Evolutionary conservation across 139 green algal genomes (phyloP).

Genomic region (Chlorella sp.): DNA sequence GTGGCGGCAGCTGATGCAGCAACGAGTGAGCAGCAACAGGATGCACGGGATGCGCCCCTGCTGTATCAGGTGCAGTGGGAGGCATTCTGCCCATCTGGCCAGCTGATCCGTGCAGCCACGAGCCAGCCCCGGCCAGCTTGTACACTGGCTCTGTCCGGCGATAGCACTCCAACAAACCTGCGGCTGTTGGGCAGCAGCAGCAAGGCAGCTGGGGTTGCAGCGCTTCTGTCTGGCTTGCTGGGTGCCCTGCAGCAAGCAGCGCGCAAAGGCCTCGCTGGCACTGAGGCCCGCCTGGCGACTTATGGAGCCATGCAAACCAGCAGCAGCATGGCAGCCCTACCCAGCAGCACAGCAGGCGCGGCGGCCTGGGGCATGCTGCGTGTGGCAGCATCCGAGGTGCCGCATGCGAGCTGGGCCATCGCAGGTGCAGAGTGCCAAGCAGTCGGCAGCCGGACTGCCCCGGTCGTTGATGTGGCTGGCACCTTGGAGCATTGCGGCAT

Average conservation of each 20-base stretch:
- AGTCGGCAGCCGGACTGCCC: background rate
- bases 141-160: background rate
- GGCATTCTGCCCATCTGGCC: background rate
- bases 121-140: background rate
- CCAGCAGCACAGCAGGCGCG: background rate
- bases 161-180: too few species aligned
- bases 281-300: too few species aligned
- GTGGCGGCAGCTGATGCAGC: too few species aligned
- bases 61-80: slow-evolving; percentile 2
- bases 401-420: background rate
- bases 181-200: too few species aligned
- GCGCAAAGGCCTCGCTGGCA: too few species aligned
- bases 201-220: too few species aligned
- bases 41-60: background rate
- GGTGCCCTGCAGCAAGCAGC: too few species aligned
- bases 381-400: background rate
- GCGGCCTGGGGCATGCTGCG: slow-evolving; percentile 3
- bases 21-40: background rate
- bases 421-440: background rate
- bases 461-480: background rate
- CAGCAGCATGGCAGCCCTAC: too few species aligned
- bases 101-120: background rate
- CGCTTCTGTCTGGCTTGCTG: too few species aligned
- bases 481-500: background rate
- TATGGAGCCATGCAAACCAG: too few species aligned